phyloP scores from a whole-genome alignment of 2,329 filamentous ascomycete genomes.

The Aspergillus fumigatiaffinis region DNA sequence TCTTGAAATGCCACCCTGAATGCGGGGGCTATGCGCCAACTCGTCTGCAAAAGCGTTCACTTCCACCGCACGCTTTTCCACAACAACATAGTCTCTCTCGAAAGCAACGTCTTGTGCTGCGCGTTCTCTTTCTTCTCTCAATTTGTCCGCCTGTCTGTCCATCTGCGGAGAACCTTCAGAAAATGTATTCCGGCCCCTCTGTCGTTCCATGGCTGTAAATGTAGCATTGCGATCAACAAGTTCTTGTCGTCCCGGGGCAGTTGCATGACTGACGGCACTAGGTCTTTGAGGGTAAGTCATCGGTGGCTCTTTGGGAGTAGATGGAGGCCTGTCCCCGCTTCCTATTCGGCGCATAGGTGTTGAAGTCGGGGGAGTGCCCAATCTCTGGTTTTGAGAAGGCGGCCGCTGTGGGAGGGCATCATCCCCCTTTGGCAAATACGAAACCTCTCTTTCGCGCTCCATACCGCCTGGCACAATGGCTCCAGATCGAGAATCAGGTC shows the following conservation, averaged over 20 bases:
- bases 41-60: conserved; percentile 97
- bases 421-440: conserved; percentile 18
- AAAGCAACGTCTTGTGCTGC: conserved; percentile 84
- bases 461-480: conserved; percentile 11
- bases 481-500: conserved; percentile 16
- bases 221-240: conserved; percentile 30
- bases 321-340: conserved; percentile 30
- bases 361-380: conserved; percentile 26
- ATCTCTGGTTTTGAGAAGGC: conserved; percentile 24
- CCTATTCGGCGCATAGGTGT: conserved; percentile 29
- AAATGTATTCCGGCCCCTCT: conserved; percentile 51
- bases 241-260: conserved; percentile 40
- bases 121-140: conserved; percentile 51
- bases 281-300: conserved; percentile 31
- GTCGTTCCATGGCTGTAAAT: conserved; percentile 55
- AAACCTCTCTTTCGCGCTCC: conserved; percentile 20
- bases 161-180: conserved; percentile 44
- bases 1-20: conserved; percentile 48
- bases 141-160: conserved; percentile 30
- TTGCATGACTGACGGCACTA: conserved; percentile 31
- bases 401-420: conserved; percentile 37
- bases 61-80: conserved; percentile 92
- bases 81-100: conserved; percentile 90
- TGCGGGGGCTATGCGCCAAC: conserved; percentile 74
- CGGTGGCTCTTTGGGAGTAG: conserved; percentile 24